These are phyloP conservation scores for Coemansia sp. DNA, from an alignment of 192 early-diverging fungal species.

Conservation along the genomic window DNA sequence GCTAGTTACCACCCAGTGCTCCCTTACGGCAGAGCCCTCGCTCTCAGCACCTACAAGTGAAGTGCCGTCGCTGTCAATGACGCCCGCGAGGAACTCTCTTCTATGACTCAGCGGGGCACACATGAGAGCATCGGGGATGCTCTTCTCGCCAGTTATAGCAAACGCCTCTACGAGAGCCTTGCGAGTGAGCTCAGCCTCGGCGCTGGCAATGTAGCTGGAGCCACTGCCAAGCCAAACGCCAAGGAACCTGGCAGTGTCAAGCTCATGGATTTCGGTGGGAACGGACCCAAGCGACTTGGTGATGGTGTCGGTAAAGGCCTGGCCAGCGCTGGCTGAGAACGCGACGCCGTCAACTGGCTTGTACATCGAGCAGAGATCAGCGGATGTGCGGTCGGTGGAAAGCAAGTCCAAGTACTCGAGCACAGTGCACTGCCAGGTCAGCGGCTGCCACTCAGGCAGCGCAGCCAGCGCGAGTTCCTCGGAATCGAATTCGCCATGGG, in stretches of 20 bases:
- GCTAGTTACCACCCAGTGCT: slow-evolving; percentile 16
- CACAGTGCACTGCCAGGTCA: slow-evolving; percentile 44
- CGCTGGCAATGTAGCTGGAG: neutral
- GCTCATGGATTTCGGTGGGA: slow-evolving; percentile 10
- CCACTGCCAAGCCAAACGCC: slow-evolving; percentile 35
- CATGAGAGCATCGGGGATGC: slow-evolving; percentile 34
- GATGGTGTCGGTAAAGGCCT: slow-evolving; percentile 20
- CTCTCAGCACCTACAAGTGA: neutral
- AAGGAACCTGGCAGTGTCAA: slow-evolving; percentile 23
- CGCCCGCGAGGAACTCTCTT: slow-evolving; percentile 37
- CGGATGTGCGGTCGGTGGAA: slow-evolving; percentile 14
- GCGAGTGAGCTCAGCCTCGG: neutral
- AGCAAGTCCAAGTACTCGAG: slow-evolving; percentile 38
- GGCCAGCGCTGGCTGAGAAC: slow-evolving; percentile 22
- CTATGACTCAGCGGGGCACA: slow-evolving; percentile 21
- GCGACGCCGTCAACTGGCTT: slow-evolving; percentile 32
- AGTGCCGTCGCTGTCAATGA: slow-evolving; percentile 18
- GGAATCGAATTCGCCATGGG: slow-evolving; percentile 20
- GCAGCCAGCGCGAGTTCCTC: slow-evolving; percentile 27
- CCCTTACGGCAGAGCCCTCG: neutral
- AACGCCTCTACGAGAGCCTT: neutral
- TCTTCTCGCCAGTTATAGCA: neutral
- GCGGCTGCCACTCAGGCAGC: slow-evolving; percentile 18
- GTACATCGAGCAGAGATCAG: slow-evolving; percentile 29
- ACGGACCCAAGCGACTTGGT: slow-evolving; percentile 5